Evolutionary conservation across 192 early-diverging fungal species (phyloP).

Genomic region (Allomyces arbusculus): DNA sequence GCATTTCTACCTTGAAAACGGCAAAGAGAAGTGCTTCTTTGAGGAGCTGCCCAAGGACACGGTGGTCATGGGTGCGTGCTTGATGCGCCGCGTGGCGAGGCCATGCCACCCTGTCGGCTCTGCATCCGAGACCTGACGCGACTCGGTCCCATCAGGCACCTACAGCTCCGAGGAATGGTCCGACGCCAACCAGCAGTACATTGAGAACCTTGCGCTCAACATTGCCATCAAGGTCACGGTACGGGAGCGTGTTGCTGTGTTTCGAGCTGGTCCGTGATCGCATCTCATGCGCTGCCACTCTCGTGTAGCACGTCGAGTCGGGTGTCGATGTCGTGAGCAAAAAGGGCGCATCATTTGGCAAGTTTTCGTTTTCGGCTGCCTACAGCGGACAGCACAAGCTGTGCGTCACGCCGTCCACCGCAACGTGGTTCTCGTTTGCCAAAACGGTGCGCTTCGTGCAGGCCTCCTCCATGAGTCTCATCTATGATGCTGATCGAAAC

Average conservation of each 20-base stretch:
- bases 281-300: too few species aligned
- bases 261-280: neutral
- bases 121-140: too few species aligned
- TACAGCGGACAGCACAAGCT: slow-evolving; percentile 79
- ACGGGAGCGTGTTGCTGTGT: slow-evolving; percentile 6
- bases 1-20: slow-evolving; percentile 82
- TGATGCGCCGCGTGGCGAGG: slow-evolving; percentile 9
- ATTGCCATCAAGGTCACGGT: slow-evolving; percentile 59
- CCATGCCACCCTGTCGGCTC: neutral
- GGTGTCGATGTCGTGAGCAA: slow-evolving; percentile 39
- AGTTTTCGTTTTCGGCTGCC: slow-evolving; percentile 78
- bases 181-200: slow-evolving; percentile 31
- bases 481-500: too few species aligned
- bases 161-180: slow-evolving; percentile 72
- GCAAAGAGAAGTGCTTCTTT: slow-evolving; percentile 74
- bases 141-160: slow-evolving; percentile 12
- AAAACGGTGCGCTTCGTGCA: slow-evolving; percentile 28
- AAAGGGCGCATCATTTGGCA: slow-evolving; percentile 47
- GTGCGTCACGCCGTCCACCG: slow-evolving; percentile 49
- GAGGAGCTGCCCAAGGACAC: slow-evolving; percentile 86
- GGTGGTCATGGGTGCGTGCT: slow-evolving; percentile 44
- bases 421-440: slow-evolving; percentile 50
- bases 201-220: slow-evolving; percentile 34
- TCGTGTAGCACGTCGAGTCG: too few species aligned
- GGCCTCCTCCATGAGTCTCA: too few species aligned